phyloP scores from a whole-genome alignment of 495 filamentous ascomycete genomes.

The Aspergillus nanangensis region DNA sequence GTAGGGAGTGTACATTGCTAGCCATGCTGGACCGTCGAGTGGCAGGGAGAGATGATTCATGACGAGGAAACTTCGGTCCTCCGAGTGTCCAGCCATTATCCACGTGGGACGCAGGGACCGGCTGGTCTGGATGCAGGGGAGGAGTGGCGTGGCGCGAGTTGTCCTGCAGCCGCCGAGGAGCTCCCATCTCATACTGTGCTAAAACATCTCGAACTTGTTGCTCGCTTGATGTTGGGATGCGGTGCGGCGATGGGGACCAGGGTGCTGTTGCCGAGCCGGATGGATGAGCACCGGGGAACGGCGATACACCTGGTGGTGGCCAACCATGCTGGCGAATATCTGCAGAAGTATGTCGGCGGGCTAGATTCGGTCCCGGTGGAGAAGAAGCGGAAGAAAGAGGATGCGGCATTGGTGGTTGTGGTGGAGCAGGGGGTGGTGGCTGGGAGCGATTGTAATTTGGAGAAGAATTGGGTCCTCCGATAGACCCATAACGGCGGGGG shows the following conservation, averaged over 20 bases:
- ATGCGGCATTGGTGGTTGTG: conserved; percentile 64
- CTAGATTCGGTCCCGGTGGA: conserved; percentile 66
- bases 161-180: conserved; percentile 49
- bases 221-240: conserved; percentile 60
- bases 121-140: conserved; percentile 50
- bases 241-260: conserved; percentile 84
- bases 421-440: conserved; percentile 62
- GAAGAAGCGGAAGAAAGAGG: conserved; percentile 72
- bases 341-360: conserved; percentile 88
- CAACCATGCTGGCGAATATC: conserved; percentile 91
- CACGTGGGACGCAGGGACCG: conserved; percentile 37
- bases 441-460: conserved; percentile 61
- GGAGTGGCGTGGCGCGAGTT: conserved; percentile 71
- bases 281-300: conserved; percentile 44
- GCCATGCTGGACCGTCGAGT: conserved; percentile 72
- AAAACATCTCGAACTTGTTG: conserved; percentile 79
- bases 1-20: conserved; percentile 68
- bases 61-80: conserved; percentile 36
- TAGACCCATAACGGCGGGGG: conserved; percentile 81
- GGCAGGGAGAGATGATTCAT: conserved; percentile 52
- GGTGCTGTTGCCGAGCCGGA: conserved; percentile 52
- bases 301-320: conserved; percentile 64
- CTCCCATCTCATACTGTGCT: conserved; percentile 74
- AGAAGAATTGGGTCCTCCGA: conserved; percentile 69
- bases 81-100: conserved; percentile 59